Percentiles rank a stretch among this genome's conserved stretches.
Evolutionary conservation across 169 alveolate species (phyloP).

Genomic region (Plasmodium inui): DNA sequence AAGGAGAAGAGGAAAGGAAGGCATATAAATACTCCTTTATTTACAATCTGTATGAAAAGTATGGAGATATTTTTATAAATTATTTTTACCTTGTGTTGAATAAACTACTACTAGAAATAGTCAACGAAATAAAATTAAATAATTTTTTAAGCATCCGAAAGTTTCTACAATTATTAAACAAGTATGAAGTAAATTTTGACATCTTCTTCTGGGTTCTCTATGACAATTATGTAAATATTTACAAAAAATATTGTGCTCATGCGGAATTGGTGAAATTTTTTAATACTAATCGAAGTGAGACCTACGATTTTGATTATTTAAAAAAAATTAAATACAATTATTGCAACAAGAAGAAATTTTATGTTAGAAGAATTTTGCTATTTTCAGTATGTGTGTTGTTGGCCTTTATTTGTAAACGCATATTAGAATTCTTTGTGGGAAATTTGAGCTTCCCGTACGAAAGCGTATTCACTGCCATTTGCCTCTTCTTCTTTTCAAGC

Average conservation of each 20-base stretch:
- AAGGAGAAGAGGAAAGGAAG: conserved; percentile 21
- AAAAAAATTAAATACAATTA: conserved; percentile 48
- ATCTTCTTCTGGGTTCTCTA: conserved; percentile 58
- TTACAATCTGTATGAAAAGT: conserved; percentile 41
- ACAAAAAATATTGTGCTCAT: conserved; percentile 65
- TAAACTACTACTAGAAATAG: conserved; percentile 50
- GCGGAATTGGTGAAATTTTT: conserved; percentile 61
- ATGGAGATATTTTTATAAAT: conserved; percentile 51
- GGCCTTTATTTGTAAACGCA: conserved; percentile 52
- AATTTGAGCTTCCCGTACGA: conserved; percentile 38
- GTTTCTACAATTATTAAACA: conserved; percentile 55
- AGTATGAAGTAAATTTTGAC: conserved; percentile 44
- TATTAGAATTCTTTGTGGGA: conserved; percentile 46
- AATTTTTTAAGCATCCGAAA: conserved; percentile 45
- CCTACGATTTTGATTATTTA: conserved; percentile 29
- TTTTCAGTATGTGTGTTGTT: conserved; percentile 53
- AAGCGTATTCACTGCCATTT: conserved; percentile 33
- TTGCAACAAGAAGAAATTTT: conserved; percentile 57
- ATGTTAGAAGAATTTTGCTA: conserved; percentile 33
- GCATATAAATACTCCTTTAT: conserved; percentile 11
- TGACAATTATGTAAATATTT: conserved; percentile 60
- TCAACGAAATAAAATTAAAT: conserved; percentile 50
- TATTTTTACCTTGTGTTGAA: conserved; percentile 41
- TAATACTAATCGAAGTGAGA: conserved; percentile 61
- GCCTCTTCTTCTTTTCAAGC: conserved; percentile 45